Base-by-base conservation (phyloP, 345 rosid species). In the Syzygium oleosum region DNA sequence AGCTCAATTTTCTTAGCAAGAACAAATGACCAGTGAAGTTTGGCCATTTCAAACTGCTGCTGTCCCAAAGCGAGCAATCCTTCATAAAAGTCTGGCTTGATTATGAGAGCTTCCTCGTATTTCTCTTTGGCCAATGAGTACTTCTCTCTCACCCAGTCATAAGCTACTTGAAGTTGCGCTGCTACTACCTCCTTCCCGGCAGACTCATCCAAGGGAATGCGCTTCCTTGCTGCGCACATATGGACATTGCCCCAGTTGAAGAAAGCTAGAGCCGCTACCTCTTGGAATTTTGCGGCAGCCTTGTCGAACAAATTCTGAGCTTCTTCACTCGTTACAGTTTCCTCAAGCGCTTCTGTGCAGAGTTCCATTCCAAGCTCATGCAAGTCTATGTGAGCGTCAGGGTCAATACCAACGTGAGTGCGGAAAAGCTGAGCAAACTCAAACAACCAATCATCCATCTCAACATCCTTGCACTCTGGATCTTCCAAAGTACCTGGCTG, bases 231-330 rank as follows among this genome's bases (percentile, higher is more conserved):
- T 12, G 99, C 98, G 87, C 99, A 97, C 99, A 97, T 96, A 88
- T 97, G 98, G 84, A 95, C 99, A 86, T 98, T 98, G 52, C 99
- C 99, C 99, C 99, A 98, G 85, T 98, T 98, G 91, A 98, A 98
- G 93, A 94, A 95, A 79, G 99, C 99, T 86, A 97, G 89, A 19
- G 99, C 98, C 88, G 99, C 98, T 58, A 98, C 99, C 93, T 98
- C 99, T 90, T 98, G 99, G 91, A 98, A 98, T 89, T 98, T 98
- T 17, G 94, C 89, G 80, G 99, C 94, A 90, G 99, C 99, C 92
- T 94, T 96, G 56, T 94, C 98, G n/a, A 98, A 97, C 15, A 97
- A 95, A 52, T 84, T 90, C 88, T 96, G 99, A 88, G 99, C 99
- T 89, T 94, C 94, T 87, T 96, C 99, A 22, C 98, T 94, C 10